Evolutionary conservation across 257 asterid species (phyloP), one percentile per base, ranked within the genome.

Genomic region (Verbascum thapsus): DNA sequence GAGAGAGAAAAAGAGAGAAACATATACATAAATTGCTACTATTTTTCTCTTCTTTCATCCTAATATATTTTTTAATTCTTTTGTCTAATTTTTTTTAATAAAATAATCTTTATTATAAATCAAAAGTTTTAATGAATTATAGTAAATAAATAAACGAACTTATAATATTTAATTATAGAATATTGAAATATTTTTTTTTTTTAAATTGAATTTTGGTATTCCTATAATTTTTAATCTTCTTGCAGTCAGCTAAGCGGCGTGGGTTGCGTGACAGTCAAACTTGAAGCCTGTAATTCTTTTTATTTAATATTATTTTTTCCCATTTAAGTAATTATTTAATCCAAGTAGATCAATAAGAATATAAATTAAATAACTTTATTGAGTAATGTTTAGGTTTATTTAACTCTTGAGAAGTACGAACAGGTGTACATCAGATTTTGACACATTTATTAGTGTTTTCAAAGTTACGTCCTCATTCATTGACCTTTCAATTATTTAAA

Each of bases 221-320:
- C 4, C 35, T n/a, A 20, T 20, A 57, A 32, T 42, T 44, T 34
- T 1, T 45, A 50, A 30, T 65, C 61, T 60, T 70, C 74, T 32
- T 77, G 78, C 70, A 40, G 54, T 26, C 60, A 13, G 13, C 15
- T 12, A n/a, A n/a, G n/a, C n/a, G 6, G 66, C 50, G 47, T 15
- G 77, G 74, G 68, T 66, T 56, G 69, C 73, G 78, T 75, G 76
- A 75, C 76, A 42, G 76, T 75, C 80, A 75, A 68, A 63, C 67
- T 61, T 68, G 41, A 68, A 59, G 49, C 23, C 69, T 44, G 10
- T 69, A 35, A 20, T 10, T 35, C 35, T 13, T 37, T 6, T 12
- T 49, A 16, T 9, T 17, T 19, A 3, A 8, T 20, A 42, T 62
- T 40, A 15, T 42, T 68, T 12, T n/a, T 50, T 20, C 8, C 5